A percentile compares a stretch with the other conserved stretches of the same genome.
phyloP scores from a whole-genome alignment of 164 flowering plant genomes.

The Piper betle region DNA sequence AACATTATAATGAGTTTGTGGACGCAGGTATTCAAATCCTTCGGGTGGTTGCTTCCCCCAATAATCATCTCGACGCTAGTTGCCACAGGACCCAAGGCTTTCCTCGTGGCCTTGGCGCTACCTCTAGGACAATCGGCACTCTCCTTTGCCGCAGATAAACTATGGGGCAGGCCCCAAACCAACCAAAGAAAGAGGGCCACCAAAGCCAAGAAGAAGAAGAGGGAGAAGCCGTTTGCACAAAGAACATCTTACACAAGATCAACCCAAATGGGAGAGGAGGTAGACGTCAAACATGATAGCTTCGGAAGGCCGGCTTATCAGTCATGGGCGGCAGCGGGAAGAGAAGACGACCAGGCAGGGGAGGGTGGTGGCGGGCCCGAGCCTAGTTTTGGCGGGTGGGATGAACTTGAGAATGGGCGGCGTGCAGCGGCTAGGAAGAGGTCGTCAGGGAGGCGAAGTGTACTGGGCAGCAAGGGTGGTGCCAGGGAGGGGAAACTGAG shows the following conservation, averaged over 20 bases:
- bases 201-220: constrained; percentile 1
- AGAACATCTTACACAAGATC: constrained; percentile 2
- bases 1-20: no score
- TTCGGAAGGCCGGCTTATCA: constrained; percentile 24
- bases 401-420: constrained; percentile 36
- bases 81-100: constrained; percentile 63
- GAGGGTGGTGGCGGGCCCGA: constrained; percentile 10
- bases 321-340: constrained; percentile 26
- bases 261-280: constrained; percentile 9
- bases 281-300: constrained; percentile 4
- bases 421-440: constrained; percentile 7
- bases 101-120: constrained; percentile 55
- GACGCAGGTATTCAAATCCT: constrained; percentile 59
- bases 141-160: constrained; percentile 38
- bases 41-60: constrained; percentile 64
- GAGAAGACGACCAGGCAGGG: constrained; percentile 19
- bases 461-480: constrained; percentile 5
- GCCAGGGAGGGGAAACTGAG: constrained; percentile 13
- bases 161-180: constrained; percentile 21
- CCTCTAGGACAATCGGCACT: constrained; percentile 53
- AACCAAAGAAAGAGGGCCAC: constrained; percentile 24
- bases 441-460: constrained; percentile 11
- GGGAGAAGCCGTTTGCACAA: constrained; percentile 20
- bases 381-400: constrained; percentile 85
- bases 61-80: constrained; percentile 40